phyloP scores from a whole-genome alignment of 2,329 filamentous ascomycete species.

The Xylariaceae sp. region DNA sequence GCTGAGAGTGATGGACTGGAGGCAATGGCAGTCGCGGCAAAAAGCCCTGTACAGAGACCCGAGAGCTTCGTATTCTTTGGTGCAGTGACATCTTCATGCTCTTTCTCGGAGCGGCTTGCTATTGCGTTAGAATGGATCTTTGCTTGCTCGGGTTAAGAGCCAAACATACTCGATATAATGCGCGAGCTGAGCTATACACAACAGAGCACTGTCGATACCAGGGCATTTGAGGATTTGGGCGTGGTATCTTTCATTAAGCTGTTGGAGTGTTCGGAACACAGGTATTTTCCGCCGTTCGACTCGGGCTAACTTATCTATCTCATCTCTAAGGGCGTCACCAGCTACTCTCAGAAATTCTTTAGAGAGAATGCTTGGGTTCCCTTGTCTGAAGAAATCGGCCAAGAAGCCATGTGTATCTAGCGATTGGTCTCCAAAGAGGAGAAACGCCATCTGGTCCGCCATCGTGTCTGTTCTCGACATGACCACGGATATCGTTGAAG shows the following conservation, averaged over 20 bases:
- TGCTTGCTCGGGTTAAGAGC: no score
- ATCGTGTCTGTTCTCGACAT: constrained; percentile 30
- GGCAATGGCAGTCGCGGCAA: constrained; percentile 65
- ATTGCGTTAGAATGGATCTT: constrained; percentile 32
- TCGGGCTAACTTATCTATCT: constrained; percentile 54
- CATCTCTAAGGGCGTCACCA: constrained; percentile 54
- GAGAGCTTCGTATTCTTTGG: constrained; percentile 52
- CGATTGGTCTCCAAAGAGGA: constrained; percentile 70
- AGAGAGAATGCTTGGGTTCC: constrained; percentile 48
- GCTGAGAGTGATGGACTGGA: constrained; percentile 59
- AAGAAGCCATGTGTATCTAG: constrained; percentile 63
- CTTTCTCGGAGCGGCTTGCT: constrained; percentile 47
- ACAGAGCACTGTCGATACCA: constrained; percentile 60
- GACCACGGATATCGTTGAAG: constrained; percentile 18
- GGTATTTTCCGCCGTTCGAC: constrained; percentile 57
- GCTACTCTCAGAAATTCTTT: constrained; percentile 59
- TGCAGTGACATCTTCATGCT: constrained; percentile 50
- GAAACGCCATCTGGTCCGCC: constrained; percentile 48
- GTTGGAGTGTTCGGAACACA: constrained; percentile 57
- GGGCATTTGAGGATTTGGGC: constrained; percentile 53
- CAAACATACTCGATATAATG: constrained; percentile 63
- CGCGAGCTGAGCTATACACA: constrained; percentile 61
- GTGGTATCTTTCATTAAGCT: constrained; percentile 63
- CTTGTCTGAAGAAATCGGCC: constrained; percentile 47
- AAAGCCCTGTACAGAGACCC: constrained; percentile 65